Base-by-base conservation (phyloP, 2,329 filamentous ascomycete species). In the Lachnellula subtilissima region DNA sequence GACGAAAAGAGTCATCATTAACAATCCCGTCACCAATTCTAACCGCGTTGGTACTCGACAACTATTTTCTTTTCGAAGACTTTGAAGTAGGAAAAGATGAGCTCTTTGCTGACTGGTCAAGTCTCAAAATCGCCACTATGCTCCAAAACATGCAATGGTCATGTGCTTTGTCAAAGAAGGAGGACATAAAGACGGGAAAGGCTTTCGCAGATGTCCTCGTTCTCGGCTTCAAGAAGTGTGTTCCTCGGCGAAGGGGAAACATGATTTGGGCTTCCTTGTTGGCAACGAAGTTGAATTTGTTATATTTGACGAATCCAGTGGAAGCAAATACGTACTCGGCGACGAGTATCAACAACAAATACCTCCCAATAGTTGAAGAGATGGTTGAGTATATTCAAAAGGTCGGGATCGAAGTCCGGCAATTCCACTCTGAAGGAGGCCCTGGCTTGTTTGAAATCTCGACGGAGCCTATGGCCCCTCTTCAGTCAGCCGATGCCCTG, bases 381-480 rank as follows among this genome's bases (percentile, higher is more conserved):
- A 86, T 91, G 23, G 78, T 85, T 2, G 74, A 77, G 1, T 73
- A 75, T 4, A 78, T 94, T 1, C 78, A 78, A 1, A 72, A 75
- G 0, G 80, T 83, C 9, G 86, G 81, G 39, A 86, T 93, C 50
- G 72, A 80, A 22, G 52, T 58, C 48, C 39, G 90, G 59, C 83
- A 90, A 70, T 80, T 91, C 64, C 89, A 94, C 63, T 76, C 88
- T 0, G 89, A 93, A 69, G 84, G 81, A 42, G 84, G 84, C 0
- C 78, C 81, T 0, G 87, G 88, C 1, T 88, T 93, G 67, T 94
- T 87, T 70, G 88, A 93, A 69, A 81, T 94, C 53, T 76, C 90
- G 2, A 76, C 92, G 0, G 80, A 86, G 0, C 81, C 84, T 0
- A 74, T 78, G 0, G 71, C 81, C 0, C 84, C 88, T 0, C 71